Base-by-base conservation (phyloP, 306 rosid species). In the Leucaena leucocephala region DNA sequence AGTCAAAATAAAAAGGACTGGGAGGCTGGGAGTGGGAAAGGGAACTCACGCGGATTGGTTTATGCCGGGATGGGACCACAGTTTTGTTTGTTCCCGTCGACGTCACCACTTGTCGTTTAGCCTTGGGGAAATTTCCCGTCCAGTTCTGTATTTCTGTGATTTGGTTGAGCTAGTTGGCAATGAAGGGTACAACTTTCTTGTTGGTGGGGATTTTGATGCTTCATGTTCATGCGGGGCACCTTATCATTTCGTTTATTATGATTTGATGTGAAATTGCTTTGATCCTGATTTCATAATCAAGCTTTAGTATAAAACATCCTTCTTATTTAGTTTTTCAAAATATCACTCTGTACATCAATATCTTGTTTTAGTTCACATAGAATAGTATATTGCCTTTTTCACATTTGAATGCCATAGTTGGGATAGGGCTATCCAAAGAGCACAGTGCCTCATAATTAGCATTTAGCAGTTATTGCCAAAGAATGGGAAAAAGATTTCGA, bases 351-450 rank as follows among this genome's bases (percentile, higher is more conserved):
- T 3, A 17, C 8, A 17, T 10, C 5, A 9, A 3, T 3, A 59
- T 59, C 15, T 58, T 59, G 15, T 11, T 59, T 1, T 62, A 19
- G 2, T 55, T 8, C 12, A 0, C 34, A 21, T 0, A 27, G 27
- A 27, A 27, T 33, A 27, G 39, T 27, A 4, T 27, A 38, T 65
- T 9, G 10, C 46, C 70, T 65, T 38, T 65, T 27, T 38, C 70
- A 17, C 46, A 36, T 76, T 58, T 48, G 82, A 84, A 84, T 71
- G 82, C 74, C 85, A 61, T 65, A 35, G 36, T 63, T 49, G 74
- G 40, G 96, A 84, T 87, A 83, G 82, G 85, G 83, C 66, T 68
- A 75, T 86, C 81, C 75, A 33, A 13, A 2, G 74, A 33, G 17
- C 52, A 3, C 46, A 19, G 4, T 38, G 14, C 11, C 50, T 49